Evolutionary conservation across 2,329 filamentous ascomycete genomes (phyloP), one percentile per base, ranked within the genome.

Genomic region (Alternaria atra): DNA sequence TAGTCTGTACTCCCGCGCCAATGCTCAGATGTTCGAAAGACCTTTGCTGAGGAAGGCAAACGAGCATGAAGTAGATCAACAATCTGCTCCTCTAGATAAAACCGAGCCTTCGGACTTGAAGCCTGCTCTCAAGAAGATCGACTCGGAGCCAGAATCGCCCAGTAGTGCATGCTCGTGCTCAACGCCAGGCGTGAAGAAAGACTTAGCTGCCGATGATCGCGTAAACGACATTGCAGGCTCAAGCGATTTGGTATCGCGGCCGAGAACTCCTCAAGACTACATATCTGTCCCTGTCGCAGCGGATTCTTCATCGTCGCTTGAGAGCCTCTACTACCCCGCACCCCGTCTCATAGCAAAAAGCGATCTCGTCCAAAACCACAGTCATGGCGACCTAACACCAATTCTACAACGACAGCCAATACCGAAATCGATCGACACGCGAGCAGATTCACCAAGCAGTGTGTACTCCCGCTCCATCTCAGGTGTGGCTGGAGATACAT

Each of bases 381-480:
- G 23, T n/a, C 23, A 17, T 15, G 34, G n/a, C n/a, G 23, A 40
- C 34, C 23, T 10, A 6, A 12, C 50, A 7, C 23, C 23, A 9
- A 9, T n/a, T 9, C 6, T 6, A 15, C 35, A 29, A 4, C 35
- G 25, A 6, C 29, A 27, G 20, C 20, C 15, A 10, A 51, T 13
- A 15, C n/a, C n/a, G 6, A 47, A 23, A 25, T 39, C 30, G 13
- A 39, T 27, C 20, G 47, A 39, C 5, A 40, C 29, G 7, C 46
- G 40, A 17, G 40, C 52, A 7, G 47, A 52, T 15, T 57, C 53
- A 2, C 32, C 53, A 6, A 61, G 53, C 40, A 61, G 58, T n/a
- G 46, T 52, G 3, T 61, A 61, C 34, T 57, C 58, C 4, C 52
- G 58, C 15, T 61, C 58, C 15, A 52, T 53, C 5, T 57, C 58